Evolutionary conservation across 192 early-diverging fungal species (phyloP).

Genomic region (Spizellomyces punctatus): DNA sequence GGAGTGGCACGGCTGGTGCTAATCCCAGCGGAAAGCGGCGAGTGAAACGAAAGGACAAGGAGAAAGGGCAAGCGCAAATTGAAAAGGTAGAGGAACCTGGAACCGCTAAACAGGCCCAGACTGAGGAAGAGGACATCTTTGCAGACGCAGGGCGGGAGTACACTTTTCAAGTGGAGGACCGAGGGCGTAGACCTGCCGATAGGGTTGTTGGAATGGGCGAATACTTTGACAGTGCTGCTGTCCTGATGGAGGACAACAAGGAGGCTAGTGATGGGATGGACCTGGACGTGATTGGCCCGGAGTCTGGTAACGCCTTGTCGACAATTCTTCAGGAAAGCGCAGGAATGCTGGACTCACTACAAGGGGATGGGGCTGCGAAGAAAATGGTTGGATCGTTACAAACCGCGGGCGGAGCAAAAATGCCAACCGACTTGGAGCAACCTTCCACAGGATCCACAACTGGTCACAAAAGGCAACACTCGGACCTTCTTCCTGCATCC

Average conservation of each 20-base stretch:
- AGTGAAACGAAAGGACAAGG: slow-evolving; percentile 51
- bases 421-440: neutral
- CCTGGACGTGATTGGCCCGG: neutral
- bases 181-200: neutral
- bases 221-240: neutral
- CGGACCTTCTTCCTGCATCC: neutral
- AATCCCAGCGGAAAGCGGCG: slow-evolving; percentile 34
- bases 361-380: slow-evolving; percentile 33
- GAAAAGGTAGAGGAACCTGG: slow-evolving; percentile 20
- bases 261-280: neutral
- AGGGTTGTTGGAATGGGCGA: neutral
- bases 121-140: slow-evolving; percentile 68
- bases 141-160: slow-evolving; percentile 83
- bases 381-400: slow-evolving; percentile 11
- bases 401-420: neutral
- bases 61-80: slow-evolving; percentile 21
- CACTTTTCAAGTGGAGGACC: slow-evolving; percentile 52
- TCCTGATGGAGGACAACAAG: neutral
- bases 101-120: neutral
- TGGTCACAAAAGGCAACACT: neutral
- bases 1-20: slow-evolving; percentile 28
- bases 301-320: neutral
- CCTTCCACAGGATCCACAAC: neutral
- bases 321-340: slow-evolving; percentile 20
- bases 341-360: slow-evolving; percentile 32